phyloP scores from a whole-genome alignment of 371 early-diverging fungal species.

The Zychaea mexicana region DNA sequence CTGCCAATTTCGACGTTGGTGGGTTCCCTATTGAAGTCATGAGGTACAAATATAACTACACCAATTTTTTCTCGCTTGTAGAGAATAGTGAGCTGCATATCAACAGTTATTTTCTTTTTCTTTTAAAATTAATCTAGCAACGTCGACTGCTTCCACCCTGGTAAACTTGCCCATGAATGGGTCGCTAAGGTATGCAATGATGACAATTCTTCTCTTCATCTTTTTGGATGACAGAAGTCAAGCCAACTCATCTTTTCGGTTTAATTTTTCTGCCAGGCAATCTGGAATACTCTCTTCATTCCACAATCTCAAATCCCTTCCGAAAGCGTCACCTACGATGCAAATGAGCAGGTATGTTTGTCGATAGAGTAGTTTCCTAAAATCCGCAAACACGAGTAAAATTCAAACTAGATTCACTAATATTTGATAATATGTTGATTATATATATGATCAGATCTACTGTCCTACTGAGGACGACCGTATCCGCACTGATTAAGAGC shows the following conservation, averaged over 20 bases:
- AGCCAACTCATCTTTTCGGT: neutral
- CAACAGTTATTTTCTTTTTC: neutral
- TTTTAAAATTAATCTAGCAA: neutral
- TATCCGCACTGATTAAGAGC: too few species aligned
- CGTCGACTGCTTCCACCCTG: slow-evolving; percentile 20
- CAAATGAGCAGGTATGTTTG: slow-evolving; percentile 7
- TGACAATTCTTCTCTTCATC: too few species aligned
- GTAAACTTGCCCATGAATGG: slow-evolving; percentile 10
- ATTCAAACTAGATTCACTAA: too few species aligned
- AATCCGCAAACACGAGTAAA: too few species aligned
- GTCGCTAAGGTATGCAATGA: slow-evolving; percentile 7
- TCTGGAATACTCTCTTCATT: slow-evolving; percentile 18
- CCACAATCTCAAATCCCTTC: slow-evolving; percentile 5
- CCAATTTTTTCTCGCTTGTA: neutral
- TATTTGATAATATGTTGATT: too few species aligned
- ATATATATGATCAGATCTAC: too few species aligned
- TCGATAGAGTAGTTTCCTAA: neutral
- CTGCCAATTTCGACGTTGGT: slow-evolving; percentile 8
- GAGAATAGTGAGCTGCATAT: neutral
- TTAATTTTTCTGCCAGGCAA: neutral
- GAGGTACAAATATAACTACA: slow-evolving; percentile 4
- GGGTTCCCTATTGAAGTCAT: slow-evolving; percentile 8
- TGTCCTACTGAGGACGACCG: too few species aligned
- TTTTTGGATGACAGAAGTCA: too few species aligned
- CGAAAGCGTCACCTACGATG: neutral